Evolutionary conservation across 192 early-diverging fungal species (phyloP).

Genomic region (Chytriomyces sp.): DNA sequence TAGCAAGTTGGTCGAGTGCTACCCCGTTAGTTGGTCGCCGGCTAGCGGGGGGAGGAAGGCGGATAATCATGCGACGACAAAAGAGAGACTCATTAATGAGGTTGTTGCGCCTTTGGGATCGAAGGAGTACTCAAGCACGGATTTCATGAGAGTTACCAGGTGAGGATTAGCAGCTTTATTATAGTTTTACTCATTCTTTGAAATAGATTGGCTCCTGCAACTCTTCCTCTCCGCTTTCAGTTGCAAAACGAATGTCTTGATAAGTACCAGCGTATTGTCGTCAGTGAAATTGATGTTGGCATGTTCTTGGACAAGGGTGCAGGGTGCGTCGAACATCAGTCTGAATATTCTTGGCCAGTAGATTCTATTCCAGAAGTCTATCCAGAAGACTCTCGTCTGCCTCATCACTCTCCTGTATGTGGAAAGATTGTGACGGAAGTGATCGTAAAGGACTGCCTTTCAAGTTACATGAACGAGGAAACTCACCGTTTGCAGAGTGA

Average conservation of each 20-base stretch:
- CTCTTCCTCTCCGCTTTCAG: slow-evolving; percentile 2
- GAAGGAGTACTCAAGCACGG: not conserved
- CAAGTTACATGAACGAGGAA: slow-evolving; percentile 9
- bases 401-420: not conserved
- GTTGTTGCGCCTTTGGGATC: not conserved
- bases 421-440: not conserved
- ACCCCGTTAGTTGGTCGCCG: not conserved
- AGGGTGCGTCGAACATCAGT: too few species aligned
- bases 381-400: not conserved
- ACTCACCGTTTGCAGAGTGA: not conserved
- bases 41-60: not conserved
- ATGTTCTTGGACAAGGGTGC: not conserved
- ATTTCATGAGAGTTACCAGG: not conserved
- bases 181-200: not conserved
- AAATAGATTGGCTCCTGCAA: not conserved
- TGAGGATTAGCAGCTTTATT: not conserved
- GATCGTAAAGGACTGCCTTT: not conserved
- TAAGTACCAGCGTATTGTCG: slow-evolving; percentile 11
- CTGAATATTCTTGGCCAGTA: too few species aligned
- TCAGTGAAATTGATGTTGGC: not conserved
- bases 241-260: slow-evolving; percentile 8
- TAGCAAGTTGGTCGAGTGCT: slow-evolving; percentile 6
- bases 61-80: not conserved
- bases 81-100: not conserved
- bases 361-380: too few species aligned